Base-by-base conservation (phyloP, 2,329 filamentous ascomycete species). In the Fusarium redolens region DNA sequence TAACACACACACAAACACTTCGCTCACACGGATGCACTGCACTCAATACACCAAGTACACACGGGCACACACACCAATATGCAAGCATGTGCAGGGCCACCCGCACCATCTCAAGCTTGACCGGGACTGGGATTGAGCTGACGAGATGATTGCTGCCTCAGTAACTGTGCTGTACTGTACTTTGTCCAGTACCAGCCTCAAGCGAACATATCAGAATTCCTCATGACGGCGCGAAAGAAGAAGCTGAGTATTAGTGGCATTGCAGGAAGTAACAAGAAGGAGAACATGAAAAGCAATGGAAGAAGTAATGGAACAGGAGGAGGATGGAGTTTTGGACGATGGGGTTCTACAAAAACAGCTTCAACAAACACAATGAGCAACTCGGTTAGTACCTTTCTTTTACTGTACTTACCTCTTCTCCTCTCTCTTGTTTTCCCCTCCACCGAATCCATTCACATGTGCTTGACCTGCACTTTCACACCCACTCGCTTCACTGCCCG, bases 161-260 rank as follows among this genome's bases (percentile, higher is more conserved):
- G 65, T 33, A 51, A 31, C 25, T 17, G 37, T 47, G 18, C 44
- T 30, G 25, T 47, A 30, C 28, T 37, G 22, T 28, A 25, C 44
- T 40, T 56, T 35, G 52, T 55, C 54, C 57, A 52, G 57, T 63
- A 38, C 57, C 59, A 52, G 54, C 44, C 44, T 55, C 43, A 52
- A 60, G n/a, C 65, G 51, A 60, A 17, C 51, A 25, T 44, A 61
- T 33, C 59, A 6, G 44, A 37, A 15, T 62, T 44, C 25, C 60
- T 52, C 55, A 71, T 71, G 71, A 55, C 71, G 35, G 52, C 51
- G 35, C 65, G 52, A 38, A 73, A 61, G 58, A 73, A 71, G 62
- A 73, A 71, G 50, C 48, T 74, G 67, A 74, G 71, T 25, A 69
- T 69, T 56, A 72, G 69, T 60, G 65, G 65, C 48, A 72, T 61